Percentiles rank a stretch among this genome's conserved stretches.
These are phyloP conservation scores for Neurospora sp. DNA, from an alignment of 2,329 filamentous ascomycete genomes.

Conservation along the genomic window DNA sequence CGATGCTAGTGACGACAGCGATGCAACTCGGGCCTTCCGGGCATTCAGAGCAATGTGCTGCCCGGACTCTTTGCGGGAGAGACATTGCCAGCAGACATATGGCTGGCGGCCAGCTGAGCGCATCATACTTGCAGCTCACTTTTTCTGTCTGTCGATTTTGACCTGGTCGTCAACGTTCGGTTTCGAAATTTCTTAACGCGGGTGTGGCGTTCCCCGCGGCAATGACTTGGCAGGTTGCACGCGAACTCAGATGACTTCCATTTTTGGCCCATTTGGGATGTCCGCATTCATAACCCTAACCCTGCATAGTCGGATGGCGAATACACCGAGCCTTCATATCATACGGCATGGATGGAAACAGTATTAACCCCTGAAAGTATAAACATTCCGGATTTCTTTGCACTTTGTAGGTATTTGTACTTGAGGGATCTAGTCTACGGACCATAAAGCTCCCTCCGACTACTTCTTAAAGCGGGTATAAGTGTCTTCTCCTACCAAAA, in stretches of 20 bases:
- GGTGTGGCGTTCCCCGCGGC: neutral
- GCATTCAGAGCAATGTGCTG: slow-evolving; percentile 1
- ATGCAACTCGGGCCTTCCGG: neutral
- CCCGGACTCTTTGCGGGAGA: slow-evolving; percentile 7
- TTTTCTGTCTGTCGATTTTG: neutral
- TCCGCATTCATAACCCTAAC: neutral
- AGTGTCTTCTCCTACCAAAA: no score
- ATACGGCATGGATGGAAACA: neutral
- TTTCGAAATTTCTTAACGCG: neutral
- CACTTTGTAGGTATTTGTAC: no score
- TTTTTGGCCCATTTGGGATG: neutral
- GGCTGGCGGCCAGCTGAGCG: slow-evolving; percentile 11
- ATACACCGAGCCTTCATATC: neutral
- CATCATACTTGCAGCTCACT: slow-evolving; percentile 11
- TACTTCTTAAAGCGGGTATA: no score
- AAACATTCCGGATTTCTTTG: no score
- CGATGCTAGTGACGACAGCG: neutral
- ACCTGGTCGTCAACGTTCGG: neutral
- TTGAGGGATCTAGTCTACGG: no score
- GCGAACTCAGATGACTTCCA: neutral
- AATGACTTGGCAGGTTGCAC: neutral
- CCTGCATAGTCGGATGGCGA: neutral
- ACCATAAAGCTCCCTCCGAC: no score
- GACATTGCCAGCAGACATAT: slow-evolving; percentile 20
- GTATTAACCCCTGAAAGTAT: no score